Evolutionary conservation across 2,329 filamentous ascomycete genomes (phyloP), one percentile per base, ranked within the genome.

Genomic region (Graphiopsis chlorocephala): DNA sequence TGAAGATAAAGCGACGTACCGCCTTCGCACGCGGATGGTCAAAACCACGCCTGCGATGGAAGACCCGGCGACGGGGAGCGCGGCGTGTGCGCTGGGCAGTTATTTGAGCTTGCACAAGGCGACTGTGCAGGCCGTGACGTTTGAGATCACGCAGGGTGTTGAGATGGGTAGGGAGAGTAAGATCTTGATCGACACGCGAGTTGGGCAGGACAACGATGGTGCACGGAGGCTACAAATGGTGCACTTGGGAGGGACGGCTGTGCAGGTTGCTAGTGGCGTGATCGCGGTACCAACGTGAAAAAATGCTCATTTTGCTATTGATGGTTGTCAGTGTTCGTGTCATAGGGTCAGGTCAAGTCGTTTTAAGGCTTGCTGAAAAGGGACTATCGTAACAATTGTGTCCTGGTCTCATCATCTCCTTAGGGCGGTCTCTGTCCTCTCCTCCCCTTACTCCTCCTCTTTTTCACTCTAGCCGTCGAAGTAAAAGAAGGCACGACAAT

Each of bases 101-200:
- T 80, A 81, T 68, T 71, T 81, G 42, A 78, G 80, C 17, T 66
- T 83, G 67, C 23, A 58, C n/a, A 73, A 75, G 47, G 71, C 33
- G 67, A 72, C 31, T 72, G 70, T 10, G 52, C 55, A 73, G 68
- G 73, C 69, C 31, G 70, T 74, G 65, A 73, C 72, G 64, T 84
- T 77, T 68, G 74, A 73, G 26, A 78, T 83, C 62, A 75, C 77
- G 65, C 82, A 85, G 72, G 82, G 82, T 14, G 77, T 82, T 17
- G 83, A 84, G 73, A 84, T 84, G 78, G 82, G 80, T 28, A 76
- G 82, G 68, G 73, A 72, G 69, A 84, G 82, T 70, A 78, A 82
- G 20, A 81, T 84, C 68, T 76, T 77, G 55, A 76, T 84, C 33
- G 77, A 78, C 42, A 78, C 85, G 55, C 74, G 74, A 58, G 68